Evolutionary conservation across 2,329 filamentous ascomycete species (phyloP), one percentile per base, ranked within the genome.

Genomic region (Albophoma yamanashiensis): DNA sequence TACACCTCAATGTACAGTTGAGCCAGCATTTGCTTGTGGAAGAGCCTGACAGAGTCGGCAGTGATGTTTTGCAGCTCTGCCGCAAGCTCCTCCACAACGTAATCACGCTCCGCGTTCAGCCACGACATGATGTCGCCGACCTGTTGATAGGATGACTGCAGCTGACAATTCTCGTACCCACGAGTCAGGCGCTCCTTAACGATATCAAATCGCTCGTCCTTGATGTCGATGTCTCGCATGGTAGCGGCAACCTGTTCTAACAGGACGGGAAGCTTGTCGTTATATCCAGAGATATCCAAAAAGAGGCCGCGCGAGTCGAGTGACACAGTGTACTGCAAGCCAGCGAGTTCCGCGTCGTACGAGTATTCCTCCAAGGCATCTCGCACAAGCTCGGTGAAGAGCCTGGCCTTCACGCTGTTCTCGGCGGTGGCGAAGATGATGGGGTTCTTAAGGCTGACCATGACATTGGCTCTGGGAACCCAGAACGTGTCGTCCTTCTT

Each of bases 401-500:
- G 75, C 60, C 85, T 86, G 2, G 89, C 84, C 69, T 94, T 91
- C 62, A 95, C 86, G 39, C 84, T 80, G 63, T 89, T 92, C 60
- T 89, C 86, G 1, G 92, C 89, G 5, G 89, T 92, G 1, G 89
- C 83, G 70, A 86, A 87, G n/a, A 89, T 86, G 55, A 96, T 75
- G 0, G 92, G 89, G 61, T 88, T 96, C 67, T 87, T 85, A 65
- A 95, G 81, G 66, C 87, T 91, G 64, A 96, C 84, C 64, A 92
- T 84, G 22, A 97, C 78, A 61, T 92, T 94, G 4, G 91, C 94
- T 73, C 96, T 96, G 11, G 94, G 94, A 12, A 97, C 94, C 92
- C 93, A 97, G 74, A 97, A 99, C 0, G 88, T 92, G 67, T 99
- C 94, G 68, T 99, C 94, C 75, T 97, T 97, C 79, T 99, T 99